Evolutionary conservation across 1,284 basidiomycete species (phyloP), one percentile per base, ranked within the genome.

Genomic region (Moesziomyces sp.): DNA sequence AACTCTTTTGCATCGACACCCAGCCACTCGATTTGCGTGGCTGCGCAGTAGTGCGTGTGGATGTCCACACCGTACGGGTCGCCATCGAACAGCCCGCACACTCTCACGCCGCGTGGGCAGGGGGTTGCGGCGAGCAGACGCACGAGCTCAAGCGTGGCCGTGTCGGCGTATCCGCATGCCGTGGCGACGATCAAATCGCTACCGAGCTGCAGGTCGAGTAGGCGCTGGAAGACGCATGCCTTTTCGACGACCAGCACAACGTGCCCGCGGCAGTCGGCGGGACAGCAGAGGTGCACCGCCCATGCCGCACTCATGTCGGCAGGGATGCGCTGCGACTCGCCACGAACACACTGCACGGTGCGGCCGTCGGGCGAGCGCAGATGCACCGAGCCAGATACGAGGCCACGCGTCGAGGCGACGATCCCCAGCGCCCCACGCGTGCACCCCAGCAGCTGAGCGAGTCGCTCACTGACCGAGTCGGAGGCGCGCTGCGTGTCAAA

Each of bases 201-300:
- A 40, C 61, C 26, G 43, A 49, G 23, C 3, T 53, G 14, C 8
- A 23, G 44, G 13, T 79, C 62, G 5, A 65, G 11, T 1, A 79
- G 46, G 4, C 40, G 24, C 38, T 74, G 61, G 50, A 78, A 79
- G 19, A 69, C 65, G 0, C 79, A 76, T 35, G 81, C 78, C 40
- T 82, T 82, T 59, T 82, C 80, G 4, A 82, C 79, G 2, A 82
- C 50, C 8, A 82, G 45, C n/a, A 78, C 57, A 24, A 74, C 58
- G 7, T 57, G 46, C 3, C 52, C 70, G 1, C n/a, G 19, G 6
- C 46, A 56, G 21, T 26, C 9, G 13, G 16, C 13, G 21, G 6
- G n/a, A 42, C 55, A 58, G 18, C 3, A n/a, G 18, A 60, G n/a
- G 10, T 28, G n/a, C 21, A 72, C 53, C 3, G 38, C 21, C 51